Conservation (phyloP, 352 stramenopile species). For the Aphanomyces euteiches region DNA sequence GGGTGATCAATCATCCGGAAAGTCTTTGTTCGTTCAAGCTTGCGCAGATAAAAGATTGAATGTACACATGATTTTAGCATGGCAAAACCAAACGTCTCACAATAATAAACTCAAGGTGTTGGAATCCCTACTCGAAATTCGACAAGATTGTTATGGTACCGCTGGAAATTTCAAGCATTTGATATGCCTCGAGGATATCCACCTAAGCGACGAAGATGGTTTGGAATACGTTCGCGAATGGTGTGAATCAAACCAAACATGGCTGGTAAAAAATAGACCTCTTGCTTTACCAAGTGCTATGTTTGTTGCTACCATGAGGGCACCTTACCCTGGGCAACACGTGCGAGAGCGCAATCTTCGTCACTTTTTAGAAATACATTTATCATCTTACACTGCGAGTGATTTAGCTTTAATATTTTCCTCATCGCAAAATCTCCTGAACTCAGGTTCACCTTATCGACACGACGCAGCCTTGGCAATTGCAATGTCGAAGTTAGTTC, state of each 20-base stretch:
- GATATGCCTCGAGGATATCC: constrained; percentile 5
- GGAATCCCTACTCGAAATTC: constrained; percentile 7
- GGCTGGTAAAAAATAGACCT: background rate
- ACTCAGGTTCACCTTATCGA: background rate
- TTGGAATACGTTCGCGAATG: constrained; percentile 22
- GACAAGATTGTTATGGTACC: constrained; percentile 1
- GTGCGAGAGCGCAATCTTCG: background rate
- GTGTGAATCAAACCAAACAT: constrained; percentile 3
- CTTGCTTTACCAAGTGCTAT: background rate
- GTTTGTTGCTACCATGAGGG: constrained; percentile 18
- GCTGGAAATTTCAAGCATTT: background rate
- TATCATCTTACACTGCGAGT: background rate
- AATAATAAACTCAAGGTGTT: background rate
- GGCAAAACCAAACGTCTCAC: background rate
- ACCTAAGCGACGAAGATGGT: background rate
- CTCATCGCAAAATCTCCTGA: background rate
- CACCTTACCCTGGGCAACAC: background rate
- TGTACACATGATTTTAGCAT: background rate
- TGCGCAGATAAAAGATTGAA: background rate
- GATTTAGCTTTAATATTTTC: background rate
- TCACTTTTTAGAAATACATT: constrained; percentile 16
- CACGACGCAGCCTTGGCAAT: background rate
- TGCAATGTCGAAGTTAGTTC: constrained; percentile 2
- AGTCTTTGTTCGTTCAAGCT: background rate
- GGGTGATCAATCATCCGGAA: background rate